Evolutionary conservation across 768 basidiomycete genomes (phyloP), one percentile per base, ranked within the genome.

Genomic region (Tephrocybe sp.): DNA sequence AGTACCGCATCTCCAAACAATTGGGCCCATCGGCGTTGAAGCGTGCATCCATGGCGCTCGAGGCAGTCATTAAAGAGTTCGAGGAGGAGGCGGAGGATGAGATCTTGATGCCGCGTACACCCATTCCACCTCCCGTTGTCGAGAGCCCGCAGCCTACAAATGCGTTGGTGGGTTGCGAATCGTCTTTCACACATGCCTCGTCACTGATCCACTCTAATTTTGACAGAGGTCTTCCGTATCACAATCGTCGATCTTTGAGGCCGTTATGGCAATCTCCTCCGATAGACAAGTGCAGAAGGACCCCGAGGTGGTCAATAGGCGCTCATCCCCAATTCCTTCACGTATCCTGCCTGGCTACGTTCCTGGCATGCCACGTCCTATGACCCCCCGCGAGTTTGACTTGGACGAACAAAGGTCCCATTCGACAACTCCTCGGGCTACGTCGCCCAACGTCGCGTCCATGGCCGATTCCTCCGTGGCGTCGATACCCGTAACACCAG

Each of bases 311-410:
- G 48, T 39, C 39, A 72, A 74, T 42, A 78, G 72, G 34, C 78
- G 75, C n/a, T 67, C 79, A 43, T 86, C 84, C 2, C 86, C 86
- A 37, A 72, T 84, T 20, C 84, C 85, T 23, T 73, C 81, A 40
- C 79, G 81, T 38, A 80, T 73, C 3, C 62, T 90, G 18, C 90
- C 91, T 48, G 91, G 91, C 12, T 93, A 93, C 67, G 84, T 91
- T 50, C 91, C 91, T 20, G 91, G 91, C 10, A 93, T 93, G 91
- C 88, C 88, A 18, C 75, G 91, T 36, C 91, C 91, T 15, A 91
- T 93, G 87, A 93, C 91, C 5, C 91, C 91, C n/a, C 85, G 83
- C 50, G 87, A 90, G 56, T 71, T 79, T 26, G 91, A 91, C 42
- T 63, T 76, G 24, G 90, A 92, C 48, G 88, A 90, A 53, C 80